A percentile compares a stretch with the other conserved stretches of the same genome.
Conservation (phyloP, 2,329 filamentous ascomycete genomes). For the Sclerotinia spermophila region DNA sequence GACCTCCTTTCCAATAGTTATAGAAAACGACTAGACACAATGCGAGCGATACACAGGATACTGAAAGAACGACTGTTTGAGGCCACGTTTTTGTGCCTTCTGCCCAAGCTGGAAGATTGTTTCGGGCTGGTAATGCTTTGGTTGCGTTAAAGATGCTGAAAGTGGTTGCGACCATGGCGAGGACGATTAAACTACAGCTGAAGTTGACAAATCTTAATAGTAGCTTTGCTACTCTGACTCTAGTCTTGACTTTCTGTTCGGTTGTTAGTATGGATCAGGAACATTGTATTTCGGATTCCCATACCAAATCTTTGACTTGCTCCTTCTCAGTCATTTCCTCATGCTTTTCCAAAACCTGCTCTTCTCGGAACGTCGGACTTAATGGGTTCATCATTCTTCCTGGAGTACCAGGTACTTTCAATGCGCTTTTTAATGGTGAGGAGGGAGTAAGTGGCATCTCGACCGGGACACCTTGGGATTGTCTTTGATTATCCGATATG, state of each 20-base stretch:
- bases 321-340: constrained; percentile 79
- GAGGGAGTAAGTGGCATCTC: constrained; percentile 65
- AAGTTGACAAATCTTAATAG: constrained; percentile 95
- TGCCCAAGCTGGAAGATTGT: constrained; percentile 82
- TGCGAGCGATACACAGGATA: constrained; percentile 75
- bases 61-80: constrained; percentile 75
- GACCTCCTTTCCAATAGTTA: constrained; percentile 84
- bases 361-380: constrained; percentile 88
- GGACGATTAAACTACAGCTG: constrained; percentile 90
- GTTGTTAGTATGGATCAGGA: constrained; percentile 38
- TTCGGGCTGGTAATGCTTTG: constrained; percentile 67
- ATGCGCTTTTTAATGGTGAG: constrained; percentile 82
- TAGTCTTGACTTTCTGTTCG: constrained; percentile 80
- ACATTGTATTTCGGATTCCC: background rate
- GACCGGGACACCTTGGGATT: constrained; percentile 44
- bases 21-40: constrained; percentile 78
- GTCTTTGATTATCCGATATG: constrained; percentile 56
- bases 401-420: constrained; percentile 82
- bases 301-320: constrained; percentile 76
- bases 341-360: constrained; percentile 79
- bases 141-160: constrained; percentile 93
- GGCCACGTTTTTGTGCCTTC: constrained; percentile 78
- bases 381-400: constrained; percentile 73
- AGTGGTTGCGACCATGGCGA: constrained; percentile 83
- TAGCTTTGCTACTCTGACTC: constrained; percentile 90